phyloP scores from a whole-genome alignment of 805 yeast genomes.

The Lipomyces starkeyi region DNA sequence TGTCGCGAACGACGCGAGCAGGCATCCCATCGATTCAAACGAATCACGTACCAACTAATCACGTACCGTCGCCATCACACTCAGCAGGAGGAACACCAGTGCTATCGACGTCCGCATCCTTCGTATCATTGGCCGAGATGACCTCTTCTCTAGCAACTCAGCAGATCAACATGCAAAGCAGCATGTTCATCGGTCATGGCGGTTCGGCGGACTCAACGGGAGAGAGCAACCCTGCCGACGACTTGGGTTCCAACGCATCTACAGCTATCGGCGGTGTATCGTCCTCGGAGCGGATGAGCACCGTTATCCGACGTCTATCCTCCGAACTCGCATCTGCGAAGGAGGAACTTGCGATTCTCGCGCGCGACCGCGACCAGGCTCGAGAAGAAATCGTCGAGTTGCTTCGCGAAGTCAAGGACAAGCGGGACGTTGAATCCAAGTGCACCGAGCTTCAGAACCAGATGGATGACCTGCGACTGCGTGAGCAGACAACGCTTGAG shows the following conservation, averaged over 20 bases:
- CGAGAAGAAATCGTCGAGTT: slow-evolving; percentile 69
- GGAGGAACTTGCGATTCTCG: slow-evolving; percentile 64
- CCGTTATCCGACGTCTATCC: slow-evolving; percentile 79
- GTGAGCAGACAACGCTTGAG: slow-evolving; percentile 66
- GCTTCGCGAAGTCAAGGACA: slow-evolving; percentile 47
- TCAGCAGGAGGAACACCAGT: slow-evolving; percentile 11
- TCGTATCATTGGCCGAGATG: slow-evolving; percentile 30
- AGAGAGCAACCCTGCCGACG: slow-evolving; percentile 20
- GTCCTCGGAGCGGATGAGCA: slow-evolving; percentile 73
- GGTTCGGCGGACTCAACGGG: slow-evolving; percentile 11
- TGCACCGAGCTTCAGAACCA: slow-evolving; percentile 55
- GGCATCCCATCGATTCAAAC: slow-evolving; percentile 5
- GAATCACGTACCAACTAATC: background rate
- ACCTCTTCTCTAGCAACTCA: background rate
- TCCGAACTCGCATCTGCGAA: slow-evolving; percentile 69
- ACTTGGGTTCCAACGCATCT: slow-evolving; percentile 26
- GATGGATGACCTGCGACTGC: slow-evolving; percentile 47
- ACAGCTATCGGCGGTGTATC: slow-evolving; percentile 50
- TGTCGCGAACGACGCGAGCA: slow-evolving; percentile 12
- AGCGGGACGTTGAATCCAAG: slow-evolving; percentile 46
- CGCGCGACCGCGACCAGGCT: slow-evolving; percentile 65
- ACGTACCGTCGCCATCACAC: slow-evolving; percentile 1
- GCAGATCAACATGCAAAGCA: slow-evolving; percentile 23
- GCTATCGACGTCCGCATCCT: slow-evolving; percentile 25
- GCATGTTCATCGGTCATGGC: slow-evolving; percentile 7